phyloP scores from a whole-genome alignment of 1,284 basidiomycete genomes.

The Ceratobasidium sp. region DNA sequence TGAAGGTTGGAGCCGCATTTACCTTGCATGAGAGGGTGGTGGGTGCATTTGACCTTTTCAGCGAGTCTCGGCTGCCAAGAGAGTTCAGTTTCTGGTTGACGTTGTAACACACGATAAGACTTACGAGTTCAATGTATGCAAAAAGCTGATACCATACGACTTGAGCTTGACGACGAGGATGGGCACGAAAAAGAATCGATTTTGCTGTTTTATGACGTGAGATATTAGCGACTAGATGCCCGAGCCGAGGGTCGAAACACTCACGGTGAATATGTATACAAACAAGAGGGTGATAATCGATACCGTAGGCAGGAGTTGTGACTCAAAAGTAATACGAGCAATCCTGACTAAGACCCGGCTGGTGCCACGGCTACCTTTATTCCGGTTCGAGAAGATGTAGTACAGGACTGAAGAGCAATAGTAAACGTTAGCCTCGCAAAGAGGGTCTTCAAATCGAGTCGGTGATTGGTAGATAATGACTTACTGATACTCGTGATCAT shows the following conservation, averaged over 20 bases:
- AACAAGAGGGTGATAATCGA: background rate
- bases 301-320: background rate
- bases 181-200: background rate
- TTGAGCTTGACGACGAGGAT: constrained; percentile 4
- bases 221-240: background rate
- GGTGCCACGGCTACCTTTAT: too few species aligned
- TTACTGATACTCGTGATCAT: constrained; percentile 1
- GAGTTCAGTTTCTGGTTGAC: background rate
- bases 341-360: background rate
- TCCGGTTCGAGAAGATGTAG: constrained; percentile 3
- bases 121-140: constrained; percentile 8
- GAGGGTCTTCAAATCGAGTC: too few species aligned
- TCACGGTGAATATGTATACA: background rate
- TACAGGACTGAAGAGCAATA: background rate
- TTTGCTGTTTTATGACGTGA: background rate
- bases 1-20: background rate
- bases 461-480: background rate
- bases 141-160: constrained; percentile 10
- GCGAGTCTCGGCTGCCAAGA: background rate
- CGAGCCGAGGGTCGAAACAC: background rate
- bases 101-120: background rate
- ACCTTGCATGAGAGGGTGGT: background rate
- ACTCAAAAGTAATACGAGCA: background rate
- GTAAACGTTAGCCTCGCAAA: background rate
- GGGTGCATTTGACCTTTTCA: background rate